Conservation (phyloP, 23 red algal genomes). For the Gracilaria vermiculophylla region DNA sequence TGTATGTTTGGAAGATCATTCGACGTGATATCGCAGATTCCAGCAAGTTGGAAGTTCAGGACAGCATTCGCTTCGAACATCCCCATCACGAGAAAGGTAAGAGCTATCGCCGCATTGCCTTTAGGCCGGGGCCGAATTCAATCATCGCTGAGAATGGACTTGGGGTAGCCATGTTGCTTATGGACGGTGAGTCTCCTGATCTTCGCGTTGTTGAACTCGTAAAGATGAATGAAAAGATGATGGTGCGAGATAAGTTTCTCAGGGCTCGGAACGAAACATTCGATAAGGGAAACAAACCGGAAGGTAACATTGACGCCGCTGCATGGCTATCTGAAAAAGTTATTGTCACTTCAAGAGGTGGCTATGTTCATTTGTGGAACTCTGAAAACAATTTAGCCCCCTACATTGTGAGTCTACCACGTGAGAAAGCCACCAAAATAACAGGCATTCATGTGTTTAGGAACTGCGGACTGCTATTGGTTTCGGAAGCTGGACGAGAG, state of each 20-base stretch:
- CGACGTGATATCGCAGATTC: conserved; percentile 15
- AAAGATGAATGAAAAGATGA: conserved; percentile 77
- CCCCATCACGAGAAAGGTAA: conserved; percentile 53
- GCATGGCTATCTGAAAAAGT: conserved; percentile 64
- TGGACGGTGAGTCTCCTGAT: conserved; percentile 55
- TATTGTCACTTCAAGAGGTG: conserved; percentile 57
- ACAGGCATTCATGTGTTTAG: conserved; percentile 22
- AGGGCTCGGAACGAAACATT: conserved; percentile 14
- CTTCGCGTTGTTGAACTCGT: conserved; percentile 63
- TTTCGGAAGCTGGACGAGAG: conserved; percentile 20
- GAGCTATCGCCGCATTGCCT: conserved; percentile 51
- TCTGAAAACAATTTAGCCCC: conserved; percentile 33
- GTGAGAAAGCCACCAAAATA: conserved; percentile 41
- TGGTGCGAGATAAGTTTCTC: conserved; percentile 67
- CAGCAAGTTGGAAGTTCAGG: conserved; percentile 27
- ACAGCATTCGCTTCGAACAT: conserved; percentile 66
- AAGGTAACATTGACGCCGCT: conserved; percentile 37
- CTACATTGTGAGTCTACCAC: conserved; percentile 31
- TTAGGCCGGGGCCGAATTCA: conserved; percentile 51
- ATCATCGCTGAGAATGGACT: conserved; percentile 67
- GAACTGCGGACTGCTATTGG: conserved; percentile 22
- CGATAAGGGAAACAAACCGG: conserved; percentile 16
- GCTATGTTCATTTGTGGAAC: conserved; percentile 58
- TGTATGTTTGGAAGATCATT: conserved; percentile 67
- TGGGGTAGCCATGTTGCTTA: conserved; percentile 66